Base-by-base conservation (phyloP, 805 yeast genomes). In the Cyberlindnera maritima region DNA sequence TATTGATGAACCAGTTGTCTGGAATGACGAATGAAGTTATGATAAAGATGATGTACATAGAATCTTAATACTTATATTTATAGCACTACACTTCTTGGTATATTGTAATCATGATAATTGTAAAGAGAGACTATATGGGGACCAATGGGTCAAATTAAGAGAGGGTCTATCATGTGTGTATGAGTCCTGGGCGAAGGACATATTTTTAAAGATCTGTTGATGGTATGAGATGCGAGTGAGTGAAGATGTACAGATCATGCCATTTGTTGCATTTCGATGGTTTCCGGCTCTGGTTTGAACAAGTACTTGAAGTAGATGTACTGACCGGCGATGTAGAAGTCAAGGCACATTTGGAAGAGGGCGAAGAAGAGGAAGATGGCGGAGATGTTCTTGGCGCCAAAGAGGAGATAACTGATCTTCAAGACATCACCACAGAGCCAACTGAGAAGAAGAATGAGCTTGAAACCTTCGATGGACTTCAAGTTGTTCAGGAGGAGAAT, bases 361-460 rank as follows among this genome's bases (percentile, higher is more conserved):
- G 88, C 94, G 47, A 89, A 89, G 40, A 79, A 59, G 9, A 85
- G 72, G 61, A 87, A 87, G 7, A 86, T 70, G 7, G 68, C 55
- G 2, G 90, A 82, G 25, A 87, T 77, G 54, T 86, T 76, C 44
- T 76, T 76, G 1, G 94, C 85, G 14, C 96, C 96, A 63, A 75
- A 86, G n/a, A 86, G 57, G 44, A 88, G 69, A 59, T 87, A 88
- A 43, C 83, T 71, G 20, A 88, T 77, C 62, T 91, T 91, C 33
- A 88, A 76, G 35, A 84, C 70, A 66, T 90, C 97, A 47, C 97
- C 97, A 49, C 92, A 83, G 4, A 90, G 70, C 97, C 97, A 90
- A 58, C 91, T 83, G 17, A 89, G 66, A 32, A 90, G 63, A 29
- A 90, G 68, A 23, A 92, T 79, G 42, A 82, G 71, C 58, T 89